These are phyloP conservation scores for Yamadazyma laniorum DNA, from an alignment of 805 yeast species.

Conservation along the genomic window DNA sequence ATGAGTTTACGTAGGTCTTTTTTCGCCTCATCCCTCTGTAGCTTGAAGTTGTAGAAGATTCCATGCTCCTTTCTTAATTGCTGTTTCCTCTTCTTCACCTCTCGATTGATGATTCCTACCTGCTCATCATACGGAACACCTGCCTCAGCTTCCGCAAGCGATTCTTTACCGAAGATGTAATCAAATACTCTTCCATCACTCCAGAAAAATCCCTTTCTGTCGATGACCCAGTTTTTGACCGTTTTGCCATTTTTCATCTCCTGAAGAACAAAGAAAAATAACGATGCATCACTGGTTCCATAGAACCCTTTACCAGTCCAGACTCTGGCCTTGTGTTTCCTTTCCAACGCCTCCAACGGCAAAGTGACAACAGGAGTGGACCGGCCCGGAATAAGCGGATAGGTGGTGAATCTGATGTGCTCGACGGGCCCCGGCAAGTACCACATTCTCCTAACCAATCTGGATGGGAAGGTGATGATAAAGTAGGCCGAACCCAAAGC, in stretches of 20 bases:
- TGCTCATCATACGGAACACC: constrained; percentile 64
- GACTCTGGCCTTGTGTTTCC: constrained; percentile 63
- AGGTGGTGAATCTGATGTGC: constrained; percentile 64
- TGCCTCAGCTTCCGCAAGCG: constrained; percentile 71
- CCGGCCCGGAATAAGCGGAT: constrained; percentile 71
- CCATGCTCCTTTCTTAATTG: constrained; percentile 56
- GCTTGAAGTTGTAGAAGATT: constrained; percentile 56
- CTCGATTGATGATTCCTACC: constrained; percentile 47
- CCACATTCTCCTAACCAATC: constrained; percentile 74
- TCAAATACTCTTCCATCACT: constrained; percentile 88
- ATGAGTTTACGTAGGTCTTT: constrained; percentile 21
- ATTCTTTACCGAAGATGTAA: constrained; percentile 74
- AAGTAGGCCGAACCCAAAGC: constrained; percentile 30
- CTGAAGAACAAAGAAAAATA: constrained; percentile 70
- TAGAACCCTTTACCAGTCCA: constrained; percentile 89
- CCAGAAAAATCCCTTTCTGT: constrained; percentile 88
- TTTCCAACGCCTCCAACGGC: constrained; percentile 53
- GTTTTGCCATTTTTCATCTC: constrained; percentile 40
- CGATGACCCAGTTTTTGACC: constrained; percentile 68
- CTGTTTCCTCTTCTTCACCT: constrained; percentile 48
- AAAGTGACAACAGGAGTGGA: constrained; percentile 74
- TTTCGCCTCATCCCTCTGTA: constrained; percentile 32
- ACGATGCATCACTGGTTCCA: constrained; percentile 73
- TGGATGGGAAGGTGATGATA: constrained; percentile 53
- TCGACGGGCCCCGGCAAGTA: constrained; percentile 62